phyloP scores from a whole-genome alignment of 2,329 filamentous ascomycete species.

The Trichophyton rubrum region DNA sequence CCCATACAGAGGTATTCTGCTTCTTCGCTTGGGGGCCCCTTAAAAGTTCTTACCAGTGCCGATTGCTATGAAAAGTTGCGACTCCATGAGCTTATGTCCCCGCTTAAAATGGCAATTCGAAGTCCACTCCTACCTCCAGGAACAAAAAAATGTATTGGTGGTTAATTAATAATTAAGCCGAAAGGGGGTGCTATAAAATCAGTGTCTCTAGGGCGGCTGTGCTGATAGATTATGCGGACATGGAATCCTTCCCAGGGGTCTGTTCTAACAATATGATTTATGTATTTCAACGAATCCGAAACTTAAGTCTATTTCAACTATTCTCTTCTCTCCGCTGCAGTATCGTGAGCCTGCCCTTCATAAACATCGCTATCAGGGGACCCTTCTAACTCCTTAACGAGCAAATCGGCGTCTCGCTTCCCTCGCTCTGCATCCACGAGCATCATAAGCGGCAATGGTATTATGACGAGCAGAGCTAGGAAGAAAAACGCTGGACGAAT shows the following conservation, averaged over 20 bases:
- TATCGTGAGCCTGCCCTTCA: background rate
- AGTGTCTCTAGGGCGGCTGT: background rate
- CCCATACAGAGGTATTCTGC: background rate
- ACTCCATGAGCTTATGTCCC: background rate
- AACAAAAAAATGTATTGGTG: background rate
- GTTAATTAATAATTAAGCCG: background rate
- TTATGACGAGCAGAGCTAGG: slow-evolving; percentile 66
- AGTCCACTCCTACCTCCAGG: background rate
- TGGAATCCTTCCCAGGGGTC: background rate
- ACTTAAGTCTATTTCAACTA: background rate
- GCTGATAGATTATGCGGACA: background rate
- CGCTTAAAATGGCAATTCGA: background rate
- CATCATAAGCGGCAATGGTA: slow-evolving; percentile 74
- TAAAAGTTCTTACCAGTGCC: no score
- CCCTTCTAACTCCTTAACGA: slow-evolving; percentile 43
- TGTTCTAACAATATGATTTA: background rate
- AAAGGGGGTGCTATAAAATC: background rate
- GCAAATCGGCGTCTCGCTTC: slow-evolving; percentile 52
- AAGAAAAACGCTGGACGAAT: slow-evolving; percentile 89
- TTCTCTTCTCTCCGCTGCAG: background rate
- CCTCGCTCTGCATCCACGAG: slow-evolving; percentile 74
- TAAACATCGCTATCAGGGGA: background rate
- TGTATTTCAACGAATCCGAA: background rate
- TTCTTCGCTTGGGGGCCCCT: background rate
- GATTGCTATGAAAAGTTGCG: background rate